Conservation (phyloP, 768 basidiomycete species). For the Tulasnella sp. region DNA sequence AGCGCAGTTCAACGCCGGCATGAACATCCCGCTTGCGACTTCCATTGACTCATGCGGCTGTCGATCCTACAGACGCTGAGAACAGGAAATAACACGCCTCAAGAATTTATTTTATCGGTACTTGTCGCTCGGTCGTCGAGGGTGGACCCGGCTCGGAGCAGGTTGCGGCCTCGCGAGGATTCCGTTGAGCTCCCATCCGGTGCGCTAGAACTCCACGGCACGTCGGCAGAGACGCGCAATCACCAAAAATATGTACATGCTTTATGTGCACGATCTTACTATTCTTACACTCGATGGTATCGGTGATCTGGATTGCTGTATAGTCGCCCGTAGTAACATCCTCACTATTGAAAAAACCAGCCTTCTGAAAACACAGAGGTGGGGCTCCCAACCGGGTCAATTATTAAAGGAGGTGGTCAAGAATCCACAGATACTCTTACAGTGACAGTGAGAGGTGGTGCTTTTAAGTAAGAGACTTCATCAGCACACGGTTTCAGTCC, state of each 20-base stretch:
- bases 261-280: not conserved
- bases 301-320: not conserved
- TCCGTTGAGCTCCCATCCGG: not conserved
- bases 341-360: no score
- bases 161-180: conserved; percentile 7
- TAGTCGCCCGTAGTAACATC: no score
- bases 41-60: not conserved
- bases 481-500: no score
- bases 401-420: no score
- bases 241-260: not conserved
- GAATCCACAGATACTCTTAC: no score
- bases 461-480: no score
- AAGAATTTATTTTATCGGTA: not conserved
- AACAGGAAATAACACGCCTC: not conserved
- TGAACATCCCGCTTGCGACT: not conserved
- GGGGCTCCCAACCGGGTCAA: no score
- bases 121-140: no score
- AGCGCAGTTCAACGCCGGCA: not conserved
- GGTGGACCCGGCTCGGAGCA: not conserved
- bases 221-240: not conserved
- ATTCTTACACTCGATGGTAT: not conserved
- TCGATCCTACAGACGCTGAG: not conserved
- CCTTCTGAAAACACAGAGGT: no score
- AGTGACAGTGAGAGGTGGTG: no score
- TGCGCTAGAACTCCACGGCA: not conserved